phyloP scores from a whole-genome alignment of 2,329 filamentous ascomycete genomes.

The Paradendryphiella salina region DNA sequence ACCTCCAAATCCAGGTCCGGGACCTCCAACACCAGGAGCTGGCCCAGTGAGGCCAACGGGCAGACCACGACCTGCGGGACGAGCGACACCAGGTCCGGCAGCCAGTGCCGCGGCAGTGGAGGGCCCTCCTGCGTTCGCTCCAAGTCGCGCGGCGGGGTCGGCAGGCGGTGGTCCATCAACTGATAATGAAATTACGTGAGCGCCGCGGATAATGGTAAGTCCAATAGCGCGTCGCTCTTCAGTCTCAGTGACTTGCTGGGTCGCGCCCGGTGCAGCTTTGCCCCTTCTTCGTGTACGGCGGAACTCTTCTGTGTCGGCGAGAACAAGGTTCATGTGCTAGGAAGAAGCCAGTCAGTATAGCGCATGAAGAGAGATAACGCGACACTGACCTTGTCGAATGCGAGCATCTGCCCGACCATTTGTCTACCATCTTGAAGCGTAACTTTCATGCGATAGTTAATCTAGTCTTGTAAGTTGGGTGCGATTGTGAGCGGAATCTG shows the following conservation, averaged over 20 bases:
- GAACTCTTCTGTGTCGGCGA: slow-evolving; percentile 84
- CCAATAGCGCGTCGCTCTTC: slow-evolving; percentile 98
- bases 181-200: slow-evolving; percentile 90
- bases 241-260: slow-evolving; percentile 72
- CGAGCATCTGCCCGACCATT: slow-evolving; percentile 97
- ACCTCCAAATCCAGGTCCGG: slow-evolving; percentile 64
- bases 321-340: slow-evolving; percentile 98
- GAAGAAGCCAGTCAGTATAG: slow-evolving; percentile 18
- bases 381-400: slow-evolving; percentile 83
- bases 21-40: slow-evolving; percentile 82
- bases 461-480: slow-evolving; percentile 59
- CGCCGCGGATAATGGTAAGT: slow-evolving; percentile 89
- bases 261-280: slow-evolving; percentile 69
- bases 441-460: slow-evolving; percentile 99
- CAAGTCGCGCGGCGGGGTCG: slow-evolving; percentile 87
- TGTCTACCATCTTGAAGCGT: slow-evolving; percentile 93
- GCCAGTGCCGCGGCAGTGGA: slow-evolving; percentile 65
- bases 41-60: slow-evolving; percentile 86
- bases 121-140: slow-evolving; percentile 69
- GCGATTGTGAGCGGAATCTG: slow-evolving; percentile 18
- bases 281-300: slow-evolving; percentile 48
- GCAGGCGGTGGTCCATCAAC: slow-evolving; percentile 95
- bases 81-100: slow-evolving; percentile 84
- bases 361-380: neutral
- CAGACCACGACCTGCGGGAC: slow-evolving; percentile 83